Evolutionary conservation across 2,329 filamentous ascomycete genomes (phyloP).

Genomic region (Talaromyces funiculosus): DNA sequence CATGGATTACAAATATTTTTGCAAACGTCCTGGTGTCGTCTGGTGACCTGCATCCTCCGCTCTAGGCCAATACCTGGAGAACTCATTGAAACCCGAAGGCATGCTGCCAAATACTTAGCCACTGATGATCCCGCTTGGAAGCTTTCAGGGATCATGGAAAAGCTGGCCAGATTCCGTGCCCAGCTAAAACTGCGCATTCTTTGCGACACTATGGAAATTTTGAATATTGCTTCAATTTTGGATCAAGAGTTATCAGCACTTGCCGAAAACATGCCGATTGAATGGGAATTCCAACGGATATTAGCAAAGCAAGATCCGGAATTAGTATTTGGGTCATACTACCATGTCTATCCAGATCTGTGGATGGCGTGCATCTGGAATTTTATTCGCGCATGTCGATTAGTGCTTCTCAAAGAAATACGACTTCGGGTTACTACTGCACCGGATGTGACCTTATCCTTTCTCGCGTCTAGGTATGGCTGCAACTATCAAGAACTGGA

Average conservation of each 20-base stretch:
- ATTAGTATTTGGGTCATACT: neutral
- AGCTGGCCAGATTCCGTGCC: slow-evolving; percentile 1
- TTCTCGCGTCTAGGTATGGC: neutral
- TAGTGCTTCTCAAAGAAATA: slow-evolving; percentile 15
- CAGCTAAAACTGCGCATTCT: neutral
- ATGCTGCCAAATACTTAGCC: neutral
- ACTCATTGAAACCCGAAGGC: slow-evolving; percentile 3
- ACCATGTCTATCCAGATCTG: slow-evolving; percentile 15
- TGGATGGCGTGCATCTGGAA: slow-evolving; percentile 17
- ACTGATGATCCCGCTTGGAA: slow-evolving; percentile 5
- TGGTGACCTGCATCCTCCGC: slow-evolving; percentile 12
- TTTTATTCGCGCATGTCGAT: slow-evolving; percentile 15
- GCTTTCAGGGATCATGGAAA: slow-evolving; percentile 4
- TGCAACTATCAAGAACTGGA: neutral
- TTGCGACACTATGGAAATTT: neutral
- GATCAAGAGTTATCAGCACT: neutral
- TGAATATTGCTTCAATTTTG: neutral
- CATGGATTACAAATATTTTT: slow-evolving; percentile 15
- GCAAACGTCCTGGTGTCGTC: slow-evolving; percentile 15
- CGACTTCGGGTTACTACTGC: neutral
- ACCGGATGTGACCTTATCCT: neutral
- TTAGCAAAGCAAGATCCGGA: neutral
- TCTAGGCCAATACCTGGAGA: slow-evolving; percentile 10
- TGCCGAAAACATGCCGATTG: neutral
- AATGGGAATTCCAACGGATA: slow-evolving; percentile 4